Evolutionary conservation across 805 yeast species (phyloP).

Genomic region (Candida krabiensis): DNA sequence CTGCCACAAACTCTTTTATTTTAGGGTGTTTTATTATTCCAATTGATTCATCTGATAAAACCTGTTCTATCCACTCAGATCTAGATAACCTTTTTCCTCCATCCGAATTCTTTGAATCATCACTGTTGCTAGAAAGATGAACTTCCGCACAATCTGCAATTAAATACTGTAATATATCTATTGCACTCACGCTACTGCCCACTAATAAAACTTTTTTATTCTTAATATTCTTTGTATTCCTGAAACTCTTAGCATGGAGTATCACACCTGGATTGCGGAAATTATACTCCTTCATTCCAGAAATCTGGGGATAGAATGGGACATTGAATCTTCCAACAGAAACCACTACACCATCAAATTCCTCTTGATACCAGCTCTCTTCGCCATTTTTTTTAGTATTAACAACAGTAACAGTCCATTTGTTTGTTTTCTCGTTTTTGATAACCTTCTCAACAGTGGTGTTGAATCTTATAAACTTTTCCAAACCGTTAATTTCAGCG

Average conservation of each 20-base stretch:
- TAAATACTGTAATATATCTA: conserved; percentile 52
- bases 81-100: conserved; percentile 19
- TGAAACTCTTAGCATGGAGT: conserved; percentile 27
- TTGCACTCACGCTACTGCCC: conserved; percentile 60
- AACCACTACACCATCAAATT: conserved; percentile 42
- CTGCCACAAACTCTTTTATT: conserved; percentile 38
- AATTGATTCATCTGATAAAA: conserved; percentile 32
- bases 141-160: conserved; percentile 25
- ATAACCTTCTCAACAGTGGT: conserved; percentile 34
- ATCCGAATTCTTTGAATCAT: conserved; percentile 14
- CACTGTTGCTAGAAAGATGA: conserved; percentile 17
- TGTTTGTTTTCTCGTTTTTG: conserved; percentile 14
- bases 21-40: conserved; percentile 38
- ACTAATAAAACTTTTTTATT: conserved; percentile 32
- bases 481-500: conserved; percentile 28
- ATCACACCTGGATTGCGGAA: conserved; percentile 32
- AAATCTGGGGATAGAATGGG: conserved; percentile 39
- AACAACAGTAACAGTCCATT: conserved; percentile 5
- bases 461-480: conserved; percentile 35
- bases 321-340: conserved; percentile 42
- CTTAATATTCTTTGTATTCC: conserved; percentile 27
- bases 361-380: conserved; percentile 41
- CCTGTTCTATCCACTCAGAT: conserved; percentile 42
- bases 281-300: conserved; percentile 34
- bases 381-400: neutral